These are phyloP conservation scores for Puccinellia tenuiflora DNA, from an alignment of 176 grass and related monocot genomes.

Conservation along the genomic window DNA sequence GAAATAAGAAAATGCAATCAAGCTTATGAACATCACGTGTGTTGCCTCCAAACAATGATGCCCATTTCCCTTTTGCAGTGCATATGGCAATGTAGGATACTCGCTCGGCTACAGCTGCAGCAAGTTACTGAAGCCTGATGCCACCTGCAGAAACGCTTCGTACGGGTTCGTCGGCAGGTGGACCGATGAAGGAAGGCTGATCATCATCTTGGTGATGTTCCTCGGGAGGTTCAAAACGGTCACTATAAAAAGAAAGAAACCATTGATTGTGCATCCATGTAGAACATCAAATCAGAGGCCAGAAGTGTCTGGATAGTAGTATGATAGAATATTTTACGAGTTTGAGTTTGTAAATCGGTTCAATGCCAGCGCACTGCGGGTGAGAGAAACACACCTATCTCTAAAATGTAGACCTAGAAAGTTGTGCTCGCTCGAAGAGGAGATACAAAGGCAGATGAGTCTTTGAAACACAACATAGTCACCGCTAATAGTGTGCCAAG, in stretches of 20 bases:
- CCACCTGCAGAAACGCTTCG: conserved; percentile 23
- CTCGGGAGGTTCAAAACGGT: conserved; percentile 48
- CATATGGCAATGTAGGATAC: conserved; percentile 48
- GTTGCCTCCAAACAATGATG: background rate
- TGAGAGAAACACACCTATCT: background rate
- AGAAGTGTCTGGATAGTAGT: background rate
- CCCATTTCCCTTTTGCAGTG: conserved; percentile 11
- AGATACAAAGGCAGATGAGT: background rate
- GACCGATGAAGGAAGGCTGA: conserved; percentile 46
- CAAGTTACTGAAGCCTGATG: conserved; percentile 24
- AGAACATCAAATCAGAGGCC: background rate
- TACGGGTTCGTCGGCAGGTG: conserved; percentile 46
- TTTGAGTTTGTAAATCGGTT: background rate
- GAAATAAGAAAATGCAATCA: background rate
- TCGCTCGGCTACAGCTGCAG: conserved; percentile 51
- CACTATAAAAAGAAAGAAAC: conserved; percentile 12
- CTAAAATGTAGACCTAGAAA: background rate
- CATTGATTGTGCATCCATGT: background rate
- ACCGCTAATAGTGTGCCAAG: background rate
- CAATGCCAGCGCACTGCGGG: background rate
- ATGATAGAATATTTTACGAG: background rate
- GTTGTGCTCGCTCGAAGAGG: background rate
- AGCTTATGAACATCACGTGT: background rate
- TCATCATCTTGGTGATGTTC: conserved; percentile 49
- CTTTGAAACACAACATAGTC: background rate